These are phyloP conservation scores for Cyberlindnera xylosilytica DNA, from an alignment of 805 yeast species.

Conservation along the genomic window DNA sequence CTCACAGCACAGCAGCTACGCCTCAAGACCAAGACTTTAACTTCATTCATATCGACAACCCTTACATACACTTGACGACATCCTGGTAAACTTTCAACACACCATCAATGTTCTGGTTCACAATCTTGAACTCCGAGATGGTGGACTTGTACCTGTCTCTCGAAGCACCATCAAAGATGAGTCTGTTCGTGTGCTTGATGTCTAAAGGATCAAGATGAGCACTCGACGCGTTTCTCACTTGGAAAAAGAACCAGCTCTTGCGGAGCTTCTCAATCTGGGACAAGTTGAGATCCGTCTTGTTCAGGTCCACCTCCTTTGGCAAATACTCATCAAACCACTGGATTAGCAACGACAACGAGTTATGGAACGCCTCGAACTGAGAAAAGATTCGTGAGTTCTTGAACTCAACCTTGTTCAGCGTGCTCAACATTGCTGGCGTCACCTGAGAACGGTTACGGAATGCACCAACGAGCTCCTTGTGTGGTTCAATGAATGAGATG, in stretches of 20 bases:
- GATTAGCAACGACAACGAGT: slow-evolving; percentile 35
- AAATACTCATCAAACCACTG: slow-evolving; percentile 15
- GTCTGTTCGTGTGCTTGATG: slow-evolving; percentile 13
- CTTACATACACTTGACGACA: slow-evolving; percentile 1
- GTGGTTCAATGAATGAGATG: slow-evolving; percentile 22
- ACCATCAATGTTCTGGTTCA: slow-evolving; percentile 8
- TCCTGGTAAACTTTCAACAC: slow-evolving; percentile 6
- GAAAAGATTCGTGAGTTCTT: slow-evolving; percentile 26
- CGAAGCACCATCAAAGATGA: slow-evolving; percentile 24
- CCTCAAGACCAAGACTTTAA: too few relatives aligned
- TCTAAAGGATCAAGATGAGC: slow-evolving; percentile 18
- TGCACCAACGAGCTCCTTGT: slow-evolving; percentile 18
- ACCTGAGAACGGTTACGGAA: slow-evolving; percentile 6
- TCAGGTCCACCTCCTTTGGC: slow-evolving; percentile 21
- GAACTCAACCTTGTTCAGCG: slow-evolving; percentile 22
- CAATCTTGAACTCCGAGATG: slow-evolving; percentile 10
- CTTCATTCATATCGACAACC: too few relatives aligned
- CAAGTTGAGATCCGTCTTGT: slow-evolving; percentile 26
- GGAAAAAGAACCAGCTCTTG: slow-evolving; percentile 39
- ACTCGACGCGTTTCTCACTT: slow-evolving; percentile 25
- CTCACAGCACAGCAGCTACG: too few relatives aligned
- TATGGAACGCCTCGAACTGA: slow-evolving; percentile 37
- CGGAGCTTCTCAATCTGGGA: slow-evolving; percentile 32
- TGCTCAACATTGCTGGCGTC: slow-evolving; percentile 4
- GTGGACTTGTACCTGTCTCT: slow-evolving; percentile 12